These are phyloP conservation scores for Podospora comata DNA, from an alignment of 495 filamentous ascomycete genomes.

Conservation along the genomic window DNA sequence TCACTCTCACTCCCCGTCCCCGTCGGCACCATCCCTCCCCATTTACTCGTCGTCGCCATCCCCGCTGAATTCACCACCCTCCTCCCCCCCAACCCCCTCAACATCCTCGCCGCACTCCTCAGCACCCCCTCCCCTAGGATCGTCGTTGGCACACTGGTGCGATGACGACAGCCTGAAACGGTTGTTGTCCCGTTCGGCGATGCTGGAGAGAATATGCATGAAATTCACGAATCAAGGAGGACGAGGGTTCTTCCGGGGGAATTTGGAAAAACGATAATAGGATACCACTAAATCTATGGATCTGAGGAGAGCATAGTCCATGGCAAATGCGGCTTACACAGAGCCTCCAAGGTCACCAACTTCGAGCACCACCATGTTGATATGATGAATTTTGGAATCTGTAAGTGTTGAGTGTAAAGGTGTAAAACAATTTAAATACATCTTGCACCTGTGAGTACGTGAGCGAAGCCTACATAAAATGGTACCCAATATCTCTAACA, in stretches of 20 bases:
- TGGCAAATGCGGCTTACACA: too few species aligned
- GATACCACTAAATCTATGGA: too few species aligned
- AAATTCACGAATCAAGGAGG: neutral
- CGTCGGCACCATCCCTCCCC: neutral
- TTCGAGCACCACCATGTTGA: too few species aligned
- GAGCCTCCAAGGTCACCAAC: too few species aligned
- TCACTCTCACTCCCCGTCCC: neutral
- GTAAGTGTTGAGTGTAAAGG: too few species aligned
- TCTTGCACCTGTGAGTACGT: too few species aligned
- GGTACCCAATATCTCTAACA: neutral
- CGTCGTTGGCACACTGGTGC: slow-evolving; percentile 6
- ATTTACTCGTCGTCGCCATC: neutral
- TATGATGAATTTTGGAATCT: too few species aligned
- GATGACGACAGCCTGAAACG: slow-evolving; percentile 18
- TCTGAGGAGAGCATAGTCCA: too few species aligned
- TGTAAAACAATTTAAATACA: too few species aligned
- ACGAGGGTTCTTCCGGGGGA: neutral
- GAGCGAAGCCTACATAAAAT: too few species aligned
- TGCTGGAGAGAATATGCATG: neutral
- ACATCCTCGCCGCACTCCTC: slow-evolving; percentile 29
- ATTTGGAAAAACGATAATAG: neutral
- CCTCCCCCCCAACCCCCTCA: slow-evolving; percentile 28
- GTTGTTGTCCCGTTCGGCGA: slow-evolving; percentile 9
- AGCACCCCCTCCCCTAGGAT: slow-evolving; percentile 26
- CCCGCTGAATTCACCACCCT: slow-evolving; percentile 42